These are phyloP conservation scores for Pisolithus microcarpus DNA, from an alignment of 768 basidiomycete genomes.

Conservation along the genomic window DNA sequence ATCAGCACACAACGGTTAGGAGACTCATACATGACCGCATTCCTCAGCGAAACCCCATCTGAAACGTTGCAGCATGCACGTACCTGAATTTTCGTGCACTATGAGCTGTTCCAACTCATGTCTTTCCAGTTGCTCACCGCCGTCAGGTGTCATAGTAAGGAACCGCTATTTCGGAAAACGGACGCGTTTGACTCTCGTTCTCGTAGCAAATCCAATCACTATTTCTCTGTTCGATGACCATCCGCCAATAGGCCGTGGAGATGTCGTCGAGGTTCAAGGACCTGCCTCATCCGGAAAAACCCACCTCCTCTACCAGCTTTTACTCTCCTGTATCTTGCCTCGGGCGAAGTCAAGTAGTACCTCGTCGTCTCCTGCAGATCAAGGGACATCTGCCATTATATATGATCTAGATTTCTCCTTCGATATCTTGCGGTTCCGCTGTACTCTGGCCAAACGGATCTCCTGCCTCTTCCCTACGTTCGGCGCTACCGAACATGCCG, in stretches of 20 bases:
- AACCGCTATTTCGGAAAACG: background rate
- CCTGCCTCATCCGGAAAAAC: conserved; percentile 71
- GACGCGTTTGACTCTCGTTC: background rate
- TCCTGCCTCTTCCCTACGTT: conserved; percentile 22
- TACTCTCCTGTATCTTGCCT: conserved; percentile 55
- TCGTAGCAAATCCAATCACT: conserved; percentile 26
- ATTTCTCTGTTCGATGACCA: conserved; percentile 31
- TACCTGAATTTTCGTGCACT: conserved; percentile 1
- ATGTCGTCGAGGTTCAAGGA: conserved; percentile 74
- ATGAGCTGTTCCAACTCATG: conserved; percentile 4
- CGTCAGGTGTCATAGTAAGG: conserved; percentile 34
- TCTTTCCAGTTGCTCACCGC: conserved; percentile 37
- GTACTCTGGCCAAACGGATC: conserved; percentile 46
- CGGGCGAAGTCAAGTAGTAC: conserved; percentile 11
- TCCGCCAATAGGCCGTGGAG: conserved; percentile 39
- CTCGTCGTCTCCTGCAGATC: conserved; percentile 41
- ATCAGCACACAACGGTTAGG: background rate
- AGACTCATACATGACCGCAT: background rate
- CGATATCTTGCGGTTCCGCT: conserved; percentile 45
- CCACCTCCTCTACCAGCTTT: conserved; percentile 62
- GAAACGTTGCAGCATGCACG: conserved; percentile 32
- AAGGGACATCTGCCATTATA: conserved; percentile 58
- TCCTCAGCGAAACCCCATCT: conserved; percentile 25
- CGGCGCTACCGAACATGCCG: conserved; percentile 14
- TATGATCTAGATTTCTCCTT: conserved; percentile 69